These are phyloP conservation scores for Beauveria sp. DNA, from an alignment of 2,329 filamentous ascomycete genomes.

Conservation along the genomic window DNA sequence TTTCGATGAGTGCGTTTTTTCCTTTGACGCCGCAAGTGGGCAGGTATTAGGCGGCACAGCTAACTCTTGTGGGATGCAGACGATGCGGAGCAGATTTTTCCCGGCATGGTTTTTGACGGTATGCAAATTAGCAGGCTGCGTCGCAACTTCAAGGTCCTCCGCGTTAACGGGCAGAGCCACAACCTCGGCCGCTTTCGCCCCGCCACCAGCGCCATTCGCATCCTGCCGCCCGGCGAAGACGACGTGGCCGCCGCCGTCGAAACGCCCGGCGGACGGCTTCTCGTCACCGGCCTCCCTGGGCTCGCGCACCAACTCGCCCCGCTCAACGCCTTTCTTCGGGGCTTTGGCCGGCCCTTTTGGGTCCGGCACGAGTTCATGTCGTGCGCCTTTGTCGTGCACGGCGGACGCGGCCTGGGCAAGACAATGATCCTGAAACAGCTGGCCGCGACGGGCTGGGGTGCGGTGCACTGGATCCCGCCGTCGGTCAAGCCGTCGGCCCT, in stretches of 20 bases:
- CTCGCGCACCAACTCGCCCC: constrained; percentile 54
- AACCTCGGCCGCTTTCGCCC: constrained; percentile 37
- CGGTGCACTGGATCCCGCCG: constrained; percentile 53
- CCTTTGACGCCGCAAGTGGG: too few relatives aligned
- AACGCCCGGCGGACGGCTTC: constrained; percentile 26
- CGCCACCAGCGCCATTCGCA: constrained; percentile 29
- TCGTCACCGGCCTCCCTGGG: constrained; percentile 56
- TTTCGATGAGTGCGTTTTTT: constrained; percentile 24
- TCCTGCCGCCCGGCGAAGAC: constrained; percentile 25
- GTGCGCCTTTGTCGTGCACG: constrained; percentile 66
- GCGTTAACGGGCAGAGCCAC: constrained; percentile 45
- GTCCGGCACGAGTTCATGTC: constrained; percentile 27
- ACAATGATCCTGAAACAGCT: constrained; percentile 64
- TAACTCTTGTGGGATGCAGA: constrained; percentile 27
- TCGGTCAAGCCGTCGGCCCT: constrained; percentile 52
- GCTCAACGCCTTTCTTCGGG: constrained; percentile 59
- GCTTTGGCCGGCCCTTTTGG: constrained; percentile 38
- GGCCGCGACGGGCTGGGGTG: constrained; percentile 60
- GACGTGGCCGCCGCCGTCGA: constrained; percentile 11
- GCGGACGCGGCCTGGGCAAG: constrained; percentile 80
- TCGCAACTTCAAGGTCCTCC: constrained; percentile 43
- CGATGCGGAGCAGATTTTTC: constrained; percentile 59
- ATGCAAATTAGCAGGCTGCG: constrained; percentile 27
- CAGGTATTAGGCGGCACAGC: not conserved
- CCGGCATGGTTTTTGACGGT: constrained; percentile 64